Evolutionary conservation across 2,329 filamentous ascomycete genomes (phyloP), one percentile per base, ranked within the genome.

Genomic region (Rutstroemia sp.): DNA sequence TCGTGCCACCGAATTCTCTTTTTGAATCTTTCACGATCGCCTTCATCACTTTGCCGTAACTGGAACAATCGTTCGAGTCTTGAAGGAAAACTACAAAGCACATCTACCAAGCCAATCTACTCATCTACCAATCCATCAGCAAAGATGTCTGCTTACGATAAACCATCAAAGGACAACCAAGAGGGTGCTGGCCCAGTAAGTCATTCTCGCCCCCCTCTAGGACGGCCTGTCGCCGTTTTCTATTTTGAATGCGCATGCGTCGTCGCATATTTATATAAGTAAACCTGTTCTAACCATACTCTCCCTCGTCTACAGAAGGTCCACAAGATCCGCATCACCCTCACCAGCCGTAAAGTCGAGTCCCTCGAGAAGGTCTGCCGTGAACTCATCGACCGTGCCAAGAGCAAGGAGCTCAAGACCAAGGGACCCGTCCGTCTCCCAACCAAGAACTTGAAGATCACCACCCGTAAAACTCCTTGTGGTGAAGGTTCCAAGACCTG

Each of bases 401-500:
- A 95, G 83, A 86, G 81, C 82, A 99, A 99, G 92, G 91, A 95
- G 75, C 89, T 99, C 72, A 88, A 88, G 75, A 90, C 95, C 81
- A 97, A 97, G 88, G 92, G 94, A 73, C 91, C 92, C 74, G 92
- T 97, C 77, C 91, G 92, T 73, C 88, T 96, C 71, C 91, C 94
- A 71, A 96, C 92, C 81, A 96, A 96, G 87, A 89, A 84, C 75
- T 84, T 97, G 72, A 90, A 94, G 83, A 60, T 70, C 49, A 68
- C 66, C 57, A 69, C 94, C 82, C 88, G 94, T 73, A 99, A 99
- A 88, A 97, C 94, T 66, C 94, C 94, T 76, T 94, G 89, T 80
- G 94, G 94, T 88, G 94, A 99, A 86, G 94, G 94, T 80, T 95
- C 88, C 78, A 99, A 99, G 90, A 99, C 94, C 73, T 99, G 94